phyloP scores from a whole-genome alignment of 495 filamentous ascomycete species.

The Podospora sp. region DNA sequence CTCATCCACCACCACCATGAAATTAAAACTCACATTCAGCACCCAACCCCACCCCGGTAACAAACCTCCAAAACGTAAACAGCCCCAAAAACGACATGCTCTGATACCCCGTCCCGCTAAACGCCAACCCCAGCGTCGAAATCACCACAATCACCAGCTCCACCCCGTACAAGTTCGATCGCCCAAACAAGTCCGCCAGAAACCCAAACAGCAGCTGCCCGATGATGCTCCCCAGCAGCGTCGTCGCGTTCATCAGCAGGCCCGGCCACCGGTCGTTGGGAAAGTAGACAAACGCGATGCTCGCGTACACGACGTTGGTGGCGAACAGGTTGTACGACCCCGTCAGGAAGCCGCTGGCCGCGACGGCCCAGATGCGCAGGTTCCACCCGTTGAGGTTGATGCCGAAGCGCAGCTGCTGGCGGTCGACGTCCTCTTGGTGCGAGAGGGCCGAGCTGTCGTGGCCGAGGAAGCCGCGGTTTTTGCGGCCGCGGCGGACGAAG shows the following conservation, averaged over 20 bases:
- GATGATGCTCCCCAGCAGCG: slow-evolving; percentile 53
- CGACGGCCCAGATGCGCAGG: slow-evolving; percentile 54
- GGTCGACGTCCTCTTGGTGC: slow-evolving; percentile 34
- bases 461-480: slow-evolving; percentile 38
- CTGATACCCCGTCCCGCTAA: slow-evolving; percentile 59
- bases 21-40: background rate
- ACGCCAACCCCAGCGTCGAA: slow-evolving; percentile 68
- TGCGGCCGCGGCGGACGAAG: too few species aligned
- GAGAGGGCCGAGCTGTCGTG: slow-evolving; percentile 34
- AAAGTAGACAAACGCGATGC: slow-evolving; percentile 67
- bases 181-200: slow-evolving; percentile 72
- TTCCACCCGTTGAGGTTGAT: slow-evolving; percentile 46
- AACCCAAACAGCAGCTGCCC: slow-evolving; percentile 77
- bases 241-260: slow-evolving; percentile 60
- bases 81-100: slow-evolving; percentile 41
- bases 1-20: background rate
- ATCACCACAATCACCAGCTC: slow-evolving; percentile 79
- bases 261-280: slow-evolving; percentile 36
- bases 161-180: slow-evolving; percentile 77
- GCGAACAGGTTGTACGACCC: slow-evolving; percentile 67
- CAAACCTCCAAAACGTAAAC: slow-evolving; percentile 42
- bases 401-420: slow-evolving; percentile 40
- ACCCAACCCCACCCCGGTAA: slow-evolving; percentile 36
- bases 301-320: slow-evolving; percentile 65
- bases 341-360: slow-evolving; percentile 68